Evolutionary conservation across 23 red algal genomes (phyloP).

Genomic region (Gracilaria domingensis): DNA sequence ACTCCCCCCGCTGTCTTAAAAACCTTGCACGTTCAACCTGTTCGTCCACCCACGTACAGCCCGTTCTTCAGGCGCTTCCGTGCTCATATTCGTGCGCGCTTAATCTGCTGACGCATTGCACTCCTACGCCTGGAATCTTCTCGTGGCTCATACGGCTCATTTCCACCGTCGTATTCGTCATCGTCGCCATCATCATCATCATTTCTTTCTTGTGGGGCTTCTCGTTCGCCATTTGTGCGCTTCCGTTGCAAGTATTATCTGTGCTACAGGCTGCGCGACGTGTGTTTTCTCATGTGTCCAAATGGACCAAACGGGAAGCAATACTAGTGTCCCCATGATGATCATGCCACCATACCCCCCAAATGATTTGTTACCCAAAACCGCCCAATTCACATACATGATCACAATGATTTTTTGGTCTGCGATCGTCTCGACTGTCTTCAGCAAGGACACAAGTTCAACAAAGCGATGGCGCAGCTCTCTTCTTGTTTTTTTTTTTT

Average conservation of each 20-base stretch:
- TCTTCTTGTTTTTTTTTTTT: too few relatives aligned
- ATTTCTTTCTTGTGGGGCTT: conserved; percentile 12
- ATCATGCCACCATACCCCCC: too few relatives aligned
- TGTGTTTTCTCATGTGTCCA: neutral
- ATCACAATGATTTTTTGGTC: too few relatives aligned
- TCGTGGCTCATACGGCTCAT: neutral
- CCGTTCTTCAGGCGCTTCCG: neutral
- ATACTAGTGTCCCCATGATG: neutral
- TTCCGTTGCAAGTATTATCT: neutral
- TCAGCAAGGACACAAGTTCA: too few relatives aligned
- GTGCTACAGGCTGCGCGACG: neutral
- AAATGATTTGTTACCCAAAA: too few relatives aligned
- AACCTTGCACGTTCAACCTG: conserved; percentile 3
- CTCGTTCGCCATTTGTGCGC: neutral
- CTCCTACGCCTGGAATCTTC: neutral
- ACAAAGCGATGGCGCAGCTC: too few relatives aligned
- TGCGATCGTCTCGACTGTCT: too few relatives aligned
- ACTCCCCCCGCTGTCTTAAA: neutral
- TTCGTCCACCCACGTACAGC: neutral
- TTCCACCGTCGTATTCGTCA: neutral
- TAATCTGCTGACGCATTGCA: neutral
- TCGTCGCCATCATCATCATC: neutral
- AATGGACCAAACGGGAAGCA: neutral
- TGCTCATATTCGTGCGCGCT: neutral
- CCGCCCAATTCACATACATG: too few relatives aligned